phyloP scores from a whole-genome alignment of 2,329 filamentous ascomycete species.

The Colletotrichum simmondsii region DNA sequence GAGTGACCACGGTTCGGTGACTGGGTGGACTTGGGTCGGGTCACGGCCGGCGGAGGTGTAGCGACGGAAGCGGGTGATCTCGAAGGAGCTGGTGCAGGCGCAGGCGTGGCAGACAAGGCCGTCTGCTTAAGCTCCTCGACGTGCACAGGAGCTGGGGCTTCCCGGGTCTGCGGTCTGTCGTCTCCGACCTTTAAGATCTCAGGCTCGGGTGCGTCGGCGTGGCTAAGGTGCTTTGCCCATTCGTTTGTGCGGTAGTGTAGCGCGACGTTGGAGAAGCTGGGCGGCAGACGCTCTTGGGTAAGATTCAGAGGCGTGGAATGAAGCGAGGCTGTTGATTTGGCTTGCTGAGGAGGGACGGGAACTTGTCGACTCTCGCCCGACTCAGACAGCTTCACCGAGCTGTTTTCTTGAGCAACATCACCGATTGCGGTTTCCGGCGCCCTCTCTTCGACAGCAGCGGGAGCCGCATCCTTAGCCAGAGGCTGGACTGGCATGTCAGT shows the following conservation, averaged over 20 bases:
- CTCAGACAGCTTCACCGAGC: slow-evolving; percentile 26
- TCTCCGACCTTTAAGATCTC: slow-evolving; percentile 68
- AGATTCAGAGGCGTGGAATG: slow-evolving; percentile 59
- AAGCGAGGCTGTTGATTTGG: slow-evolving; percentile 54
- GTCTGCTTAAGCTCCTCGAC: slow-evolving; percentile 74
- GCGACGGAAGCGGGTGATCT: slow-evolving; percentile 41
- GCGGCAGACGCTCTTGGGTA: slow-evolving; percentile 72
- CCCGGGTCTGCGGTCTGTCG: slow-evolving; percentile 48
- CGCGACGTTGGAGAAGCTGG: slow-evolving; percentile 79
- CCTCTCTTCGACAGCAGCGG: slow-evolving; percentile 34
- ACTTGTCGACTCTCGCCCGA: slow-evolving; percentile 17
- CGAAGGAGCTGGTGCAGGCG: slow-evolving; percentile 48
- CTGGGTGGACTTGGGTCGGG: slow-evolving; percentile 39
- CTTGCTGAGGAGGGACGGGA: slow-evolving; percentile 42
- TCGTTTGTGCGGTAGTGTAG: slow-evolving; percentile 91
- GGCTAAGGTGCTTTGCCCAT: slow-evolving; percentile 90
- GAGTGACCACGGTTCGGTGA: slow-evolving; percentile 17
- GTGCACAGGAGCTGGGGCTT: slow-evolving; percentile 70
- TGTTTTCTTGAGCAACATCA: slow-evolving; percentile 21
- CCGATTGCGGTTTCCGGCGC: slow-evolving; percentile 37
- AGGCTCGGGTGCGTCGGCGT: slow-evolving; percentile 77
- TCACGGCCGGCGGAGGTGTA: slow-evolving; percentile 37
- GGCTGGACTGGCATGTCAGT: slow-evolving; percentile 33
- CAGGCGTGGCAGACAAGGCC: slow-evolving; percentile 60
- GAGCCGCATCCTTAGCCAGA: slow-evolving; percentile 30